phyloP scores from a whole-genome alignment of 495 filamentous ascomycete genomes.

The Aspergillus wentii region DNA sequence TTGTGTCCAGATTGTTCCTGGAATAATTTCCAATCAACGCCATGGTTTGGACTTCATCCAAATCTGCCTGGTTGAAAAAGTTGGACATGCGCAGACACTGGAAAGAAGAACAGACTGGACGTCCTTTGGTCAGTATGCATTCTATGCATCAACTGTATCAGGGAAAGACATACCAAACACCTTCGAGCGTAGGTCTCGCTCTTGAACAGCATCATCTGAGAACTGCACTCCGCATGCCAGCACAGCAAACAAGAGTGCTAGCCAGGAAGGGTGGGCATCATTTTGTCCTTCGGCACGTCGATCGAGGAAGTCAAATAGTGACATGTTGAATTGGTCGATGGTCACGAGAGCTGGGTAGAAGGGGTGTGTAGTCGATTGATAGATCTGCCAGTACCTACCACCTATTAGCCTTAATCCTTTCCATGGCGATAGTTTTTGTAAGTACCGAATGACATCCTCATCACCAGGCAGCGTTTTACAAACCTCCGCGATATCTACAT shows the following conservation, averaged over 20 bases:
- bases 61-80: slow-evolving; percentile 41
- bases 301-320: slow-evolving; percentile 18
- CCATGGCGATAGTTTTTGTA: too few species aligned
- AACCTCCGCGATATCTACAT: slow-evolving; percentile 10
- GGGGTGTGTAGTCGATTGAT: slow-evolving; percentile 14
- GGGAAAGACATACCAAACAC: slow-evolving; percentile 35
- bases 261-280: slow-evolving; percentile 14
- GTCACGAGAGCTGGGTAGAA: slow-evolving; percentile 20
- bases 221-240: slow-evolving; percentile 70
- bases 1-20: slow-evolving; percentile 50
- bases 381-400: slow-evolving; percentile 23
- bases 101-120: slow-evolving; percentile 49
- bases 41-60: slow-evolving; percentile 45
- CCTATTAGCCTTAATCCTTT: too few species aligned
- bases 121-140: not conserved
- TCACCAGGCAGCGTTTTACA: slow-evolving; percentile 22
- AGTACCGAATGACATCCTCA: slow-evolving; percentile 19
- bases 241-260: slow-evolving; percentile 57
- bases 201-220: slow-evolving; percentile 54
- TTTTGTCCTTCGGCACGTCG: slow-evolving; percentile 6
- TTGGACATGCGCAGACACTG: slow-evolving; percentile 50
- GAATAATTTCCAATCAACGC: slow-evolving; percentile 46
- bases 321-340: slow-evolving; percentile 10
- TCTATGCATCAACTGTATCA: not conserved
- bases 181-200: slow-evolving; percentile 45